Evolutionary conservation across 2,329 filamentous ascomycete genomes (phyloP).

Genomic region (Stachybotrys elegans): DNA sequence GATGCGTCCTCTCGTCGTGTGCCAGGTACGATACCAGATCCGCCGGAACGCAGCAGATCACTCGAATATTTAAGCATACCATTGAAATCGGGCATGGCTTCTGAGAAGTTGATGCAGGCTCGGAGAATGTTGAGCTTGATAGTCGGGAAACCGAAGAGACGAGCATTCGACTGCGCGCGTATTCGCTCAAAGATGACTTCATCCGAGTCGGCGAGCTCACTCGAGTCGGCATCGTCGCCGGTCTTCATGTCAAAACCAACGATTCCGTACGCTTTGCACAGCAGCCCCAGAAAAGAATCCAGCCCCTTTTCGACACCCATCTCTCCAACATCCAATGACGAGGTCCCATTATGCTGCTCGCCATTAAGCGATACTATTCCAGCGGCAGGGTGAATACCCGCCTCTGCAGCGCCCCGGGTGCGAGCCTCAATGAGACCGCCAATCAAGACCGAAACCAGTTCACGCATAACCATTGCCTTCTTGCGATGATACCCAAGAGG

Average conservation of each 20-base stretch:
- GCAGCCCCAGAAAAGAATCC: conserved; percentile 55
- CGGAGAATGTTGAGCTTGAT: conserved; percentile 84
- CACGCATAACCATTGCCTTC: conserved; percentile 83
- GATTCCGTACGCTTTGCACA: conserved; percentile 62
- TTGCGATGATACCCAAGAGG: conserved; percentile 77
- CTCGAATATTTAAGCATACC: conserved; percentile 87
- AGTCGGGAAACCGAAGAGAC: conserved; percentile 70
- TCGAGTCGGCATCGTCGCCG: conserved; percentile 15
- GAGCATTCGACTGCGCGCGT: conserved; percentile 49
- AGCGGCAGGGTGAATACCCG: conserved; percentile 90
- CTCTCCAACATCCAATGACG: conserved; percentile 57
- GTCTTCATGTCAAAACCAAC: conserved; percentile 41
- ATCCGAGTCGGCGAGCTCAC: conserved; percentile 38
- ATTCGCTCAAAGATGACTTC: conserved; percentile 52
- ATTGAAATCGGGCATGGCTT: conserved; percentile 86
- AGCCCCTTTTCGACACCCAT: conserved; percentile 62
- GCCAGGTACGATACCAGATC: conserved; percentile 72
- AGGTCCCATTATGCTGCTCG: conserved; percentile 43
- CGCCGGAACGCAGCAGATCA: conserved; percentile 75
- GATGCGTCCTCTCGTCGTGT: conserved; percentile 63
- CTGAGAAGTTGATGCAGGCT: conserved; percentile 88
- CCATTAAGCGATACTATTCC: conserved; percentile 66
- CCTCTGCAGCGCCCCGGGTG: conserved; percentile 90
- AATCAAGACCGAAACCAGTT: conserved; percentile 77
- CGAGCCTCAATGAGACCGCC: conserved; percentile 84